Conservation (phyloP, 2,329 filamentous ascomycete species). For the Aspergillus transmontanensis region DNA sequence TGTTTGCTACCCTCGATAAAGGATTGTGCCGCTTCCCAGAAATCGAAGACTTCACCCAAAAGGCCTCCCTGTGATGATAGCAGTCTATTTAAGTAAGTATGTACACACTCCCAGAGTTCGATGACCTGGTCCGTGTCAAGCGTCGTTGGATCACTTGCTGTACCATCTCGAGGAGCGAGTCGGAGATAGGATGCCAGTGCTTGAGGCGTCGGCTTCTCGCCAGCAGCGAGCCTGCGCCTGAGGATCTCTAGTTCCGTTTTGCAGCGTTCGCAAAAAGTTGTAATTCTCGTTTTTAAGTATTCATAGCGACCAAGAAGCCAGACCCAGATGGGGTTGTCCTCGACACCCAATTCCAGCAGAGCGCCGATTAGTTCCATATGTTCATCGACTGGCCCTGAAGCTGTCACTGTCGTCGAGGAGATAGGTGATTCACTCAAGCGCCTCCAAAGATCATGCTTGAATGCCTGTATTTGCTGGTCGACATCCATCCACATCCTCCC, state of each 20-base stretch:
- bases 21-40: slow-evolving; percentile 88
- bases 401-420: slow-evolving; percentile 55
- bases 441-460: slow-evolving; percentile 90
- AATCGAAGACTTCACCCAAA: slow-evolving; percentile 85
- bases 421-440: slow-evolving; percentile 70
- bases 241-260: slow-evolving; percentile 91
- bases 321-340: slow-evolving; percentile 94
- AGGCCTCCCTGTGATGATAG: slow-evolving; percentile 76
- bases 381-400: slow-evolving; percentile 66
- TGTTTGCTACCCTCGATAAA: slow-evolving; percentile 89
- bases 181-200: slow-evolving; percentile 75
- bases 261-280: slow-evolving; percentile 76
- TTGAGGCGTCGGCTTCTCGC: slow-evolving; percentile 70
- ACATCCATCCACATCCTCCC: slow-evolving; percentile 96
- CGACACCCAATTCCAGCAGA: slow-evolving; percentile 88
- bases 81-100: slow-evolving; percentile 71
- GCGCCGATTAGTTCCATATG: slow-evolving; percentile 90
- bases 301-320: slow-evolving; percentile 92
- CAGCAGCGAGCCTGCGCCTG: slow-evolving; percentile 74
- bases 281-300: slow-evolving; percentile 83
- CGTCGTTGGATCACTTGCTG: slow-evolving; percentile 62
- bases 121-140: slow-evolving; percentile 81
- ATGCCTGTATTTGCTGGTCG: slow-evolving; percentile 78
- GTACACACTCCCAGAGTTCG: slow-evolving; percentile 90
- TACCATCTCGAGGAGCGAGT: slow-evolving; percentile 67